These are phyloP conservation scores for Fusarium verrucosum DNA, from an alignment of 2,329 filamentous ascomycete species.

Conservation along the genomic window DNA sequence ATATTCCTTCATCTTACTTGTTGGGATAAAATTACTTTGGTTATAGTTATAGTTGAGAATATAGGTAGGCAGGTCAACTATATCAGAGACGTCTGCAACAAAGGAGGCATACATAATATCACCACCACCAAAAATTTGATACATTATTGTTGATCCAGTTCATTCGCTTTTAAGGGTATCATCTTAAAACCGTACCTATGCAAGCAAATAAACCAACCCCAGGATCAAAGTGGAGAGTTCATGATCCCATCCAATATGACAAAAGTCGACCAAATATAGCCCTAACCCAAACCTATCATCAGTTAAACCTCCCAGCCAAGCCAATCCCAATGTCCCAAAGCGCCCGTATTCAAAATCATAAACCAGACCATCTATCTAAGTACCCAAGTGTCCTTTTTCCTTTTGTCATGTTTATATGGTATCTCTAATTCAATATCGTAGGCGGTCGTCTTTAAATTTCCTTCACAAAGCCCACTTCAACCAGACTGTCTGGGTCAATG, in stretches of 20 bases:
- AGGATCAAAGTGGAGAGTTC: slow-evolving; percentile 15
- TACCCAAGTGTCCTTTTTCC: slow-evolving; percentile 4
- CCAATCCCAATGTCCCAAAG: slow-evolving; percentile 8
- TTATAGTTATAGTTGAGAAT: too few species aligned
- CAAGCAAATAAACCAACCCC: slow-evolving; percentile 21
- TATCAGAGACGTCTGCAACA: not conserved
- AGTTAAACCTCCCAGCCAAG: slow-evolving; percentile 10
- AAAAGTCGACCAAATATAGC: not conserved
- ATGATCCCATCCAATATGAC: slow-evolving; percentile 15
- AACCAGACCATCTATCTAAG: slow-evolving; percentile 2
- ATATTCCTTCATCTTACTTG: not conserved
- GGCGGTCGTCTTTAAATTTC: slow-evolving; percentile 63
- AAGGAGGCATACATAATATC: too few species aligned
- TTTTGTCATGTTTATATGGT: slow-evolving; percentile 8
- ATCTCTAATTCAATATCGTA: slow-evolving; percentile 14
- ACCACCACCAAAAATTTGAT: not conserved
- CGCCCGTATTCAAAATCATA: slow-evolving; percentile 17
- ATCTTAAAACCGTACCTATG: slow-evolving; percentile 11
- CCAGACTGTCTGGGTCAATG: slow-evolving; percentile 62
- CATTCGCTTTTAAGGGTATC: slow-evolving; percentile 33
- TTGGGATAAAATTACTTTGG: not conserved
- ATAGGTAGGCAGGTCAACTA: not conserved
- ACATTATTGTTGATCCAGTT: not conserved
- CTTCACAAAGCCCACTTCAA: slow-evolving; percentile 76
- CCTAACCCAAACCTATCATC: not conserved